A percentile compares a stretch with the other conserved stretches of the same genome.
Evolutionary conservation across 1,284 basidiomycete species (phyloP).

Genomic region (Trametes versicolor): DNA sequence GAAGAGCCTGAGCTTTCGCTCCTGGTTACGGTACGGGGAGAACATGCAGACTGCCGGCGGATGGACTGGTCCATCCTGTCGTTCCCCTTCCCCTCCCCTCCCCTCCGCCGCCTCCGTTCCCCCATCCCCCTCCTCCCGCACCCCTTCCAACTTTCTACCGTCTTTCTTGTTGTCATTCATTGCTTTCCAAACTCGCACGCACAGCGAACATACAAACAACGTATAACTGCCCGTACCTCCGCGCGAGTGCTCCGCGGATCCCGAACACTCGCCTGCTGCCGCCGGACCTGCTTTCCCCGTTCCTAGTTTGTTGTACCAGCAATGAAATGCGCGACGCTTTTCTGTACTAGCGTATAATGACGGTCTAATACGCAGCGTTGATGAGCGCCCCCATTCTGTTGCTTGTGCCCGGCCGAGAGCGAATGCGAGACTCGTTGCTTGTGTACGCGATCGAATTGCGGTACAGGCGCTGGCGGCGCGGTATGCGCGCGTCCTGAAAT

Average conservation of each 20-base stretch:
- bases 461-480: not conserved
- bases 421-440: not conserved
- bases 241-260: conserved; percentile 10
- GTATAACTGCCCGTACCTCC: conserved; percentile 7
- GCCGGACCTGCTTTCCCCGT: conserved; percentile 14
- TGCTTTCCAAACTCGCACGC: conserved; percentile 36
- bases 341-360: conserved; percentile 12
- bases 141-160: conserved; percentile 24
- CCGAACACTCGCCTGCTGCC: conserved; percentile 15
- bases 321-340: conserved; percentile 26
- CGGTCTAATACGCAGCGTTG: conserved; percentile 1
- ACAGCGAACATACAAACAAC: conserved; percentile 24
- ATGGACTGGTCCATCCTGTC: conserved; percentile 42
- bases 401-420: not conserved
- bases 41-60: conserved; percentile 35
- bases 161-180: conserved; percentile 36
- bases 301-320: conserved; percentile 30
- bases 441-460: not conserved
- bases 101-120: conserved; percentile 16
- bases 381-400: not conserved
- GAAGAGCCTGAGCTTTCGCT: conserved; percentile 57
- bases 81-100: conserved; percentile 26
- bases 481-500: conserved; percentile 12
- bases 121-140: conserved; percentile 23
- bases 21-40: conserved; percentile 39